Evolutionary conservation across 768 basidiomycete species (phyloP).

Genomic region (Mrakia blollopis): DNA sequence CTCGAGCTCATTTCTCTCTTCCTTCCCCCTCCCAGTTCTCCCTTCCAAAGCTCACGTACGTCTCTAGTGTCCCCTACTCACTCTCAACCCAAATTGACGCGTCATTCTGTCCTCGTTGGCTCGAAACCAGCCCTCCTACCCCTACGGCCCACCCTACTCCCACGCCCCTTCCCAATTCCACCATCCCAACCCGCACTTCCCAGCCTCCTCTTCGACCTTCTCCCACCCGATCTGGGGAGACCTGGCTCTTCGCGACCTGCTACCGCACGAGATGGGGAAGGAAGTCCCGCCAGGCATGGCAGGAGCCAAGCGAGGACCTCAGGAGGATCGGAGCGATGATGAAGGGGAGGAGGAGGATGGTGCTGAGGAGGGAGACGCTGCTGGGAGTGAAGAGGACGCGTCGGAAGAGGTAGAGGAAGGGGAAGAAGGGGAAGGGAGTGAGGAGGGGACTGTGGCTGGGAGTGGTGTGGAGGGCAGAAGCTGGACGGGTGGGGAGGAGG

Average conservation of each 20-base stretch:
- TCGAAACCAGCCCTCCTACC: slow-evolving; percentile 24
- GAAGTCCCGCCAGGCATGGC: slow-evolving; percentile 33
- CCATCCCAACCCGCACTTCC: slow-evolving; percentile 6
- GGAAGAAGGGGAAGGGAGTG: background rate
- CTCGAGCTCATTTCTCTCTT: background rate
- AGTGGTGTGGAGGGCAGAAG: background rate
- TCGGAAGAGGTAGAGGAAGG: background rate
- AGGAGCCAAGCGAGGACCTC: slow-evolving; percentile 27
- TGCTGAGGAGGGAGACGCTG: background rate
- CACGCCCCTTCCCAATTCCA: background rate
- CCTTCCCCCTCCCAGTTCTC: background rate
- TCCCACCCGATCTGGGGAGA: slow-evolving; percentile 14
- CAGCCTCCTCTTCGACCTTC: slow-evolving; percentile 1
- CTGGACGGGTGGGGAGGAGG: background rate
- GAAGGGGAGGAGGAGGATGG: background rate
- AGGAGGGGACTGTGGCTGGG: background rate
- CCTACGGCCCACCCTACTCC: slow-evolving; percentile 29
- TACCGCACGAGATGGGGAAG: slow-evolving; percentile 15
- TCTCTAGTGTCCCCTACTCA: background rate
- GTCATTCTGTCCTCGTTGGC: background rate
- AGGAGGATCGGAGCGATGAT: slow-evolving; percentile 21
- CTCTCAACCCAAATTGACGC: background rate
- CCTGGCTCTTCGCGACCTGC: slow-evolving; percentile 14
- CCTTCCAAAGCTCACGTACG: slow-evolving; percentile 30
- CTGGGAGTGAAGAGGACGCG: background rate